Evolutionary conservation across 805 yeast genomes (phyloP), one percentile per base, ranked within the genome.

Genomic region (Debaryomyces tyrocola): DNA sequence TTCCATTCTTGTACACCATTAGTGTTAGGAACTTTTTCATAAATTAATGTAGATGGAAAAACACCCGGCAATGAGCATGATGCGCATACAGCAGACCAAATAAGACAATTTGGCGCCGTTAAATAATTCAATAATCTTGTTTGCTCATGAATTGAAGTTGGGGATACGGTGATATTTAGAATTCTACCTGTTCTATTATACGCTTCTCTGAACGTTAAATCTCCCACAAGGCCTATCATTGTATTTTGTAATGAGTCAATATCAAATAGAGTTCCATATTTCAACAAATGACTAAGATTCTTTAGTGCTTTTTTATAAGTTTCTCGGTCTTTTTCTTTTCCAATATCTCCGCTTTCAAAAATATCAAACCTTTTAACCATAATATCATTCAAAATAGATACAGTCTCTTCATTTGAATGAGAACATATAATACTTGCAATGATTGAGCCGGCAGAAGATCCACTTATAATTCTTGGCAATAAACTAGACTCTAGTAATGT

Each of bases 361-460:
- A 80, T 77, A 54, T 73, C 73, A 54, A 80, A 79, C 14, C 76
- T 71, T 20, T 74, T 74, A 24, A 80, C 84, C 40, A 83, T 80
- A 47, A 91, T 82, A 12, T 83, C 79, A 27, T 67, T 75, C 47
- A 92, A 67, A 14, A 89, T 62, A 5, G 67, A 75, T 15, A 74
- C 63, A 2, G 84, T 74, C 63, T 91, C 97, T 28, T 82, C 87
- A 47, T 83, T 84, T 8, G 85, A 79, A 59, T 86, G 89, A 14
- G 87, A 84, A 59, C 96, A 90, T 40, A 94, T 73, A 14, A 94
- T 82, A 41, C 96, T 81, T 15, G 98, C 97, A 40, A 94, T 84
- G 43, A 94, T 91, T 1, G 97, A 90, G 14, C 99, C 99, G 0
- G 97, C 96, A 20, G 96, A 89, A 11, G 96, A 87, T 1, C 99